Conservation (phyloP, 805 yeast genomes). For the Lachancea sp. region DNA sequence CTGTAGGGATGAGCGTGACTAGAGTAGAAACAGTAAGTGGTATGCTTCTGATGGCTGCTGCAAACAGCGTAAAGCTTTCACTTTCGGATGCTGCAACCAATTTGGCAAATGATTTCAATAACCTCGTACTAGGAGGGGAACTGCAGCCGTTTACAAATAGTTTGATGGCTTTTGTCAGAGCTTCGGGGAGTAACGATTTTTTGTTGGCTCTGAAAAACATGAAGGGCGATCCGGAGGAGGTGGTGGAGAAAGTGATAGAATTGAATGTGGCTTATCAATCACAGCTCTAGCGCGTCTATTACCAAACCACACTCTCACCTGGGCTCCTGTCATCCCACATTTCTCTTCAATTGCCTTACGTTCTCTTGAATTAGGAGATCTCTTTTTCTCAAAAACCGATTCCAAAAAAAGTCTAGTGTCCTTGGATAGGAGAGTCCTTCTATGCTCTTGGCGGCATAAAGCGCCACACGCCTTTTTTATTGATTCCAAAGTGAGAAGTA, state of each 20-base stretch:
- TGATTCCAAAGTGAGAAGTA: conserved; percentile 5
- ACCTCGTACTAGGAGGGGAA: conserved; percentile 72
- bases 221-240: conserved; percentile 50
- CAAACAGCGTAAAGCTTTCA: conserved; percentile 44
- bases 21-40: conserved; percentile 31
- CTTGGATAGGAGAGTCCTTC: conserved; percentile 10
- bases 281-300: conserved; percentile 38
- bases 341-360: conserved; percentile 18
- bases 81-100: conserved; percentile 68
- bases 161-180: conserved; percentile 56
- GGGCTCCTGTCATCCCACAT: conserved; percentile 19
- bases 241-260: conserved; percentile 69
- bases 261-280: conserved; percentile 72
- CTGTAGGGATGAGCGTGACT: background rate
- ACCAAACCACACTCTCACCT: conserved; percentile 22
- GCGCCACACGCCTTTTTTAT: conserved; percentile 4
- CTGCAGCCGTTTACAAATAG: conserved; percentile 49
- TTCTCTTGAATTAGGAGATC: conserved; percentile 20
- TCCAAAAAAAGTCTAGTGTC: conserved; percentile 15
- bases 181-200: conserved; percentile 60
- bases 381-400: conserved; percentile 17
- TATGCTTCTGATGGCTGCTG: conserved; percentile 41
- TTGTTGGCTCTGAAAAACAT: conserved; percentile 51
- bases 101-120: conserved; percentile 71
- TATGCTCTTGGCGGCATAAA: conserved; percentile 5